Evolutionary conservation across 129 eudicot species (phyloP), one percentile per base, ranked within the genome.

Genomic region (Centella asiatica): DNA sequence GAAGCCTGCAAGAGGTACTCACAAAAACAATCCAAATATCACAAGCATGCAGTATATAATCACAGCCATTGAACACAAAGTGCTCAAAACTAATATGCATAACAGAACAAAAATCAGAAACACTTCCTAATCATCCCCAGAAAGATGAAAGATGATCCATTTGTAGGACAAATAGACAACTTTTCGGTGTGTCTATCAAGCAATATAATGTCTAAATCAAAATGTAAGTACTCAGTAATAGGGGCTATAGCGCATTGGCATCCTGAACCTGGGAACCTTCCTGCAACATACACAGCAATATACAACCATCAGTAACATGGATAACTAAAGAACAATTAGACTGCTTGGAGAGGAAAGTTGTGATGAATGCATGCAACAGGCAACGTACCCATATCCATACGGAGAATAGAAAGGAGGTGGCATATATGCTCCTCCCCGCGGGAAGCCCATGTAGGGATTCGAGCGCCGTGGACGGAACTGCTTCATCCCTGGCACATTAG

Each of bases 401-500:
- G 88, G 71, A 62, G 78, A 12, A 72, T 50, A 82, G 33, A 58
- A 36, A 58, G 78, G 74, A 12, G 76, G 81, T 64, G 79, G 26
- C 69, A 79, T 69, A 71, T 66, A 82, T 10, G 88, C 81, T 61
- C 88, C 68, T 36, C 81, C 73, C 57, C 76, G 56, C 11, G 74
- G 71, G 33, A 68, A 71, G 2, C 81, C 77, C 39, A 57, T 34
- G 55, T 74, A 77, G 7, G 92, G 87, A 60, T 76, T 80, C 14
- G 78, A 55, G 19, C 79, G 77, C 71, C 81, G 59, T 52, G 70
- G 78, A 22, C 90, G 70, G 29, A 68, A 79, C 45, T 73, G 90
- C 67, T 80, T 83, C 83, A 83, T 40, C n/a, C 90, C 85, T 26
- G 85, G 90, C 42, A 83, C 66, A 65, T 79, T 83, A 18, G 85